A percentile compares a stretch with the other conserved stretches of the same genome.
phyloP scores from a whole-genome alignment of 768 basidiomycete genomes.

The Boletus pseudopeckii region DNA sequence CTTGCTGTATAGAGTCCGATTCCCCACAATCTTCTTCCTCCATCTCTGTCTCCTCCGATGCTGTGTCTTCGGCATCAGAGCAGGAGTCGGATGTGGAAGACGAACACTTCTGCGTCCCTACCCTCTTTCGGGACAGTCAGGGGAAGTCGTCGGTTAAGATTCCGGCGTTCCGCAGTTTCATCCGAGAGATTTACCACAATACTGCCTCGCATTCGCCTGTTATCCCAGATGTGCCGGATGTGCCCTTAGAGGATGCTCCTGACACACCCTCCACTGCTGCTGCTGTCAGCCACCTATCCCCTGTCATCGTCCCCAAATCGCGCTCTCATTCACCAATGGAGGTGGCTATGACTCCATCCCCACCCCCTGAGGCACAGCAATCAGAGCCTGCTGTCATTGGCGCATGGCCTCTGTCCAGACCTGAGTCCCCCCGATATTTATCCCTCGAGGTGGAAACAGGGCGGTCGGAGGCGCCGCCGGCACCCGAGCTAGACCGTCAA shows the following conservation, averaged over 20 bases:
- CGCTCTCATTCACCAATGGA: slow-evolving; percentile 50
- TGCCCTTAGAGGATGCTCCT: slow-evolving; percentile 8
- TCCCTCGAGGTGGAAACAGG: slow-evolving; percentile 11
- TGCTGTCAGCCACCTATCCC: slow-evolving; percentile 11
- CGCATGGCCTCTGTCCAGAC: slow-evolving; percentile 41
- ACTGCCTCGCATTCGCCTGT: slow-evolving; percentile 7
- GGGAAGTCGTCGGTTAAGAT: slow-evolving; percentile 26
- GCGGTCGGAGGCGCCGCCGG: slow-evolving; percentile 7
- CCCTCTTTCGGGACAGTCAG: slow-evolving; percentile 13
- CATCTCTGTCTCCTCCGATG: slow-evolving; percentile 38
- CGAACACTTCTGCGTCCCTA: slow-evolving; percentile 25
- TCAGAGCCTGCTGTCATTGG: slow-evolving; percentile 41
- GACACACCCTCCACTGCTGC: slow-evolving; percentile 6
- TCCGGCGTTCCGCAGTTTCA: slow-evolving; percentile 31
- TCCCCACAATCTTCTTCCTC: slow-evolving; percentile 36
- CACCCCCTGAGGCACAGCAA: slow-evolving; percentile 16
- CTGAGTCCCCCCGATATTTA: slow-evolving; percentile 28
- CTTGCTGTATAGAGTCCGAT: slow-evolving; percentile 27
- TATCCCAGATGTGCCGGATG: slow-evolving; percentile 9
- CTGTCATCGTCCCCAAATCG: slow-evolving; percentile 23
- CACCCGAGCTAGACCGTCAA: background rate
- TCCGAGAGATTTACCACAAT: slow-evolving; percentile 26
- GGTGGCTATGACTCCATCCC: slow-evolving; percentile 37
- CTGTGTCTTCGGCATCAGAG: slow-evolving; percentile 30
- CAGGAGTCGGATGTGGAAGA: slow-evolving; percentile 58